Conservation (phyloP, 805 yeast species). For the Saccharomycopsis sp. region DNA sequence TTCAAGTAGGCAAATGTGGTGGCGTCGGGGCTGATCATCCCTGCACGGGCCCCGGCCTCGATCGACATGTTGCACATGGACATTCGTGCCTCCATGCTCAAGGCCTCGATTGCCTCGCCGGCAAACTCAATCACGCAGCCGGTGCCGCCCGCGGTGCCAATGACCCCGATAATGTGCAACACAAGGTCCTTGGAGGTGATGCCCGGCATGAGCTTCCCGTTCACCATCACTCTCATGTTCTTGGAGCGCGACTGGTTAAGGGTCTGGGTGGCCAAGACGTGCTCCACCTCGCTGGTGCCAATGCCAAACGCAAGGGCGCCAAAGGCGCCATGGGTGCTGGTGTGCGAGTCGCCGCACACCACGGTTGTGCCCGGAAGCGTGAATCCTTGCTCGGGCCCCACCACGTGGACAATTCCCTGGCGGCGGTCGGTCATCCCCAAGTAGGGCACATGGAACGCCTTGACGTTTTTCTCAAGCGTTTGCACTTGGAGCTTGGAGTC, state of each 20-base stretch:
- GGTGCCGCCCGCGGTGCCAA: constrained; percentile 99
- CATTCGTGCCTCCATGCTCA: constrained; percentile 98
- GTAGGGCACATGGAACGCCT: constrained; percentile 79
- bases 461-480: constrained; percentile 88
- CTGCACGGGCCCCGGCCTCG: constrained; percentile 99
- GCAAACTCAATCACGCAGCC: constrained; percentile 96
- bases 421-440: constrained; percentile 92
- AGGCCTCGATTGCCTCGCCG: constrained; percentile 83
- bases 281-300: constrained; percentile 99
- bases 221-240: constrained; percentile 84
- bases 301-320: constrained; percentile 97
- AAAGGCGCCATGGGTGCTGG: constrained; percentile 98
- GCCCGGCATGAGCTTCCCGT: constrained; percentile 79
- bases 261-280: constrained; percentile 96
- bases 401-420: constrained; percentile 97
- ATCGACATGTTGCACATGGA: constrained; percentile 99
- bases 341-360: constrained; percentile 98
- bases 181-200: constrained; percentile 94
- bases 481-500: constrained; percentile 89
- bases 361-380: constrained; percentile 98
- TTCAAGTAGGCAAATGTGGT: constrained; percentile 79
- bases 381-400: constrained; percentile 99
- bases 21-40: constrained; percentile 96
- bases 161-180: constrained; percentile 88
- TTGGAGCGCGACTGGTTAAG: constrained; percentile 89